A percentile compares a stretch with the other conserved stretches of the same genome.
phyloP scores from a whole-genome alignment of 306 rosid species.

The Comarum palustre region DNA sequence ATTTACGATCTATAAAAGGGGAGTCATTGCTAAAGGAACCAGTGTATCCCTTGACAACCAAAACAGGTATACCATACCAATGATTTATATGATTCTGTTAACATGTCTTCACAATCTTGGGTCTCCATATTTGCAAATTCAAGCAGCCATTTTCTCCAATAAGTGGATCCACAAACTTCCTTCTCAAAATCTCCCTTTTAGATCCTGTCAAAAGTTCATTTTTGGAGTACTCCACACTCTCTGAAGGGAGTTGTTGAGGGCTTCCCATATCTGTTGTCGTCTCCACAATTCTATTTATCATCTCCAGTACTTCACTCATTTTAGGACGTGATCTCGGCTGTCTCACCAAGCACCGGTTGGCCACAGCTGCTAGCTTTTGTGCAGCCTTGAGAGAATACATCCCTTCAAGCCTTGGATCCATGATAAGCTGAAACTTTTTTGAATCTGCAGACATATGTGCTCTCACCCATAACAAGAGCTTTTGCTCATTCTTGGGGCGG shows the following conservation, averaged over 20 bases:
- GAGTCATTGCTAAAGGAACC: not conserved
- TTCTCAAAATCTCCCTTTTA: slow-evolving; percentile 35
- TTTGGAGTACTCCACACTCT: slow-evolving; percentile 13
- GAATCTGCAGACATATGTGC: slow-evolving; percentile 36
- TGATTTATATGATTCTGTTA: slow-evolving; percentile 10
- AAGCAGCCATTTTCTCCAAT: slow-evolving; percentile 46
- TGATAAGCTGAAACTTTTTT: slow-evolving; percentile 40
- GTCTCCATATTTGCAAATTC: slow-evolving; percentile 33
- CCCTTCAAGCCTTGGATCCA: slow-evolving; percentile 57
- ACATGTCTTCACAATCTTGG: slow-evolving; percentile 36
- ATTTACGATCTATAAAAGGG: not conserved
- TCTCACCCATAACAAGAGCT: slow-evolving; percentile 56
- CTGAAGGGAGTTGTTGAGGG: slow-evolving; percentile 29
- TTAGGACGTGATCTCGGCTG: slow-evolving; percentile 45
- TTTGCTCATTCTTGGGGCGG: slow-evolving; percentile 53
- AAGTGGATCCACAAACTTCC: slow-evolving; percentile 38
- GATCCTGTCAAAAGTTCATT: slow-evolving; percentile 27
- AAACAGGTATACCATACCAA: not conserved
- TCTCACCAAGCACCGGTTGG: slow-evolving; percentile 50
- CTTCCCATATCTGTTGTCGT: slow-evolving; percentile 28
- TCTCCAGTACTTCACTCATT: slow-evolving; percentile 55
- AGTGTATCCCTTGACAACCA: slow-evolving; percentile 1
- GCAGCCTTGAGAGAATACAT: slow-evolving; percentile 50
- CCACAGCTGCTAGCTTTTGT: slow-evolving; percentile 44
- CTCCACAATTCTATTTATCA: slow-evolving; percentile 36